Evolutionary conservation across 2,329 filamentous ascomycete species (phyloP).

Genomic region (Graphilbum fragrans): DNA sequence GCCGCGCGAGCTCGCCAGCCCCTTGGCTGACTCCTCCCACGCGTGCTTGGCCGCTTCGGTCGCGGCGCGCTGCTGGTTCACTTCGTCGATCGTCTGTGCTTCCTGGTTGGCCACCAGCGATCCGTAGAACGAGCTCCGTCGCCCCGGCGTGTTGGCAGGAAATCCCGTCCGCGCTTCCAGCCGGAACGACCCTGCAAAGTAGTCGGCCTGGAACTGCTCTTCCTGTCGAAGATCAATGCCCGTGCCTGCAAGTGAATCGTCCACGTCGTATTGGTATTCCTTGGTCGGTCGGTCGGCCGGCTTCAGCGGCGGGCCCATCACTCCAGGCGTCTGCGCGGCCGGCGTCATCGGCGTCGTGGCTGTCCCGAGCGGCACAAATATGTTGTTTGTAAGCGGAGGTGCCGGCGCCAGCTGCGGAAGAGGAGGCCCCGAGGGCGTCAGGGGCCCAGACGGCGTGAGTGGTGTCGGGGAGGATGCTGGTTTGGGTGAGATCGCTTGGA

Average conservation of each 20-base stretch:
- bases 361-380: slow-evolving; percentile 4
- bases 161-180: slow-evolving; percentile 40
- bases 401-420: slow-evolving; percentile 5
- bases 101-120: slow-evolving; percentile 55
- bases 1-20: slow-evolving; percentile 45
- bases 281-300: slow-evolving; percentile 51
- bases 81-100: slow-evolving; percentile 28
- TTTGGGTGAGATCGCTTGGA: not conserved
- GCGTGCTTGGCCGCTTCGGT: slow-evolving; percentile 53
- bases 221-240: slow-evolving; percentile 82
- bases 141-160: slow-evolving; percentile 40
- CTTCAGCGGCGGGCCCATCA: slow-evolving; percentile 49
- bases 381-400: not conserved
- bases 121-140: slow-evolving; percentile 49
- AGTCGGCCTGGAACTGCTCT: slow-evolving; percentile 65
- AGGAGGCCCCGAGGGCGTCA: slow-evolving; percentile 6
- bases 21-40: slow-evolving; percentile 54
- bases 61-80: slow-evolving; percentile 50
- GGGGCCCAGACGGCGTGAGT: slow-evolving; percentile 7
- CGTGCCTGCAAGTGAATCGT: slow-evolving; percentile 72
- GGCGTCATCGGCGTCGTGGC: slow-evolving; percentile 1
- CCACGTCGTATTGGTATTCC: slow-evolving; percentile 58
- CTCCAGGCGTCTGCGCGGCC: slow-evolving; percentile 13
- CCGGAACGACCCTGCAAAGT: slow-evolving; percentile 37
- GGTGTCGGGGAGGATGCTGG: slow-evolving; percentile 7